Evolutionary conservation across 2,329 filamentous ascomycete genomes (phyloP), one percentile per base, ranked within the genome.

Genomic region (Fusarium mexicanum): DNA sequence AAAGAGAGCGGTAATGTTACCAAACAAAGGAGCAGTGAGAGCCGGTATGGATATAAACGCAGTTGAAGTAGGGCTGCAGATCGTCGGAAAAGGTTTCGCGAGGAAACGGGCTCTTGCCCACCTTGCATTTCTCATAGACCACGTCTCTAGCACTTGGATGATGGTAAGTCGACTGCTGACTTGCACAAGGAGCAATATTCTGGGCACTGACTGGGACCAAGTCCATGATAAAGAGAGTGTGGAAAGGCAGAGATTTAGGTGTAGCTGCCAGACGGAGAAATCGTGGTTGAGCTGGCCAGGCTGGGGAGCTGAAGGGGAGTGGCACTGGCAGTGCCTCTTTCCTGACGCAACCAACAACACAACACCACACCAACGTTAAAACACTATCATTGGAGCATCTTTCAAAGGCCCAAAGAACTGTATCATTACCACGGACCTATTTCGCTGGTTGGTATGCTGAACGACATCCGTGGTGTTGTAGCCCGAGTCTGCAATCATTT

Each of bases 351-450:
- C 6, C 26, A 16, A n/a, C 47, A 50, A 17, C 11, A 9, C 10
- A n/a, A 50, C 17, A 24, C 8, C 9, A 43, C 29, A 29, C 29
- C 29, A 29, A 43, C 3, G n/a, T 14, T 22, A 31, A 12, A 1
- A 18, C 8, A 35, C 35, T 20, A 24, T 51, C 22, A 14, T 7
- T 6, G 2, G 17, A 37, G 24, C 12, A 47, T 14, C 18, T 2
- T 0, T 2, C 2, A 14, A 10, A 29, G 2, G 8, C 0, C 3
- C 12, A 20, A 16, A 20, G 12, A 29, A 7, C 12, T 1, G 1
- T 4, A 26, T 7, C 8, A 29, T 4, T n/a, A 22, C 16, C 8
- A 18, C 4, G 11, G 22, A 7, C 5, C 3, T 24, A 8, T 18
- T 7, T 7, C 11, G 12, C 29, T 33, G 22, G 5, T 9, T 24